phyloP scores from a whole-genome alignment of 352 stramenopile species.

The Phytophthora quininea region DNA sequence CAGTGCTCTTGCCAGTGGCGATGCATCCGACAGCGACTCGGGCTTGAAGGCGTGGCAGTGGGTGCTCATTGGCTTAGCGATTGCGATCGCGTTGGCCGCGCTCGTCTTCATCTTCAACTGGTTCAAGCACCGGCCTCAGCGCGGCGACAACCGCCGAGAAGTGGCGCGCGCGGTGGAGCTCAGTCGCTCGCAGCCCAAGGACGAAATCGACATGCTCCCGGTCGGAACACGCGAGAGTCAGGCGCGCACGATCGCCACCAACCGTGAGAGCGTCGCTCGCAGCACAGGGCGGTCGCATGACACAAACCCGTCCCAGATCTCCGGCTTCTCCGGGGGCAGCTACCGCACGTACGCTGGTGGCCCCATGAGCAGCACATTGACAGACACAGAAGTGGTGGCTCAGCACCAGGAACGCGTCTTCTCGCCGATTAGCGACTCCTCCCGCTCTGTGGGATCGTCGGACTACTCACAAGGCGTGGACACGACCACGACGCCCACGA shows the following conservation, averaged over 20 bases:
- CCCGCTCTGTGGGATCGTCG: slow-evolving; percentile 31
- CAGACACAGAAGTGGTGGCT: slow-evolving; percentile 49
- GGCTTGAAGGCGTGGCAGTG: slow-evolving; percentile 44
- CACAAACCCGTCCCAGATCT: slow-evolving; percentile 52
- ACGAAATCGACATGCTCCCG: slow-evolving; percentile 27
- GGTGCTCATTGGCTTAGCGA: slow-evolving; percentile 38
- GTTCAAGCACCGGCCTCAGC: slow-evolving; percentile 50
- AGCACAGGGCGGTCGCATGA: slow-evolving; percentile 33
- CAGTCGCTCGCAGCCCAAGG: slow-evolving; percentile 38
- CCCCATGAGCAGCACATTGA: slow-evolving; percentile 39
- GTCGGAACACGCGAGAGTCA: slow-evolving; percentile 22
- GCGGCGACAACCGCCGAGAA: slow-evolving; percentile 37
- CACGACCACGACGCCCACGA: slow-evolving; percentile 20
- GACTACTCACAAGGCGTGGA: slow-evolving; percentile 43
- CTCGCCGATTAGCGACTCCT: slow-evolving; percentile 40
- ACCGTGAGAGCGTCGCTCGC: slow-evolving; percentile 24
- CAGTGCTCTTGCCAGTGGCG: slow-evolving; percentile 8
- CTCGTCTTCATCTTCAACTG: slow-evolving; percentile 54
- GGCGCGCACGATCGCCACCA: slow-evolving; percentile 28
- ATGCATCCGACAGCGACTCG: slow-evolving; percentile 2
- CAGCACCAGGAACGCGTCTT: slow-evolving; percentile 39
- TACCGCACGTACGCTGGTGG: slow-evolving; percentile 51
- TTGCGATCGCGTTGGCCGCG: slow-evolving; percentile 35
- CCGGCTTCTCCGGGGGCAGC: slow-evolving; percentile 41
- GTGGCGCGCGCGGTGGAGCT: slow-evolving; percentile 34